Evolutionary conservation across 2,329 filamentous ascomycete genomes (phyloP).

Genomic region (Diaporthe helianthi): DNA sequence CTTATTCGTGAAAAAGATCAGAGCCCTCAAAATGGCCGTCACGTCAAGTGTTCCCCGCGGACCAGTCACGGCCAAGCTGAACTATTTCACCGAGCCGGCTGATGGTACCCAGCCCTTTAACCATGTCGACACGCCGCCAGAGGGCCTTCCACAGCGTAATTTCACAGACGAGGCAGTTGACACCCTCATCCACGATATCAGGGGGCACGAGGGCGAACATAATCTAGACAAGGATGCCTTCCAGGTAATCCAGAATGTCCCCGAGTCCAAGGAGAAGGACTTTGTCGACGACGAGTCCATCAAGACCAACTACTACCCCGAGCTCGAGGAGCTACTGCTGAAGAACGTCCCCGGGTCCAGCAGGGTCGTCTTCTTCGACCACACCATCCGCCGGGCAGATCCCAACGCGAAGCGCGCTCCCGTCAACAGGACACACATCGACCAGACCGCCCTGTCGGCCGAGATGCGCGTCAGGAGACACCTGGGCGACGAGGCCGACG

Average conservation of each 20-base stretch:
- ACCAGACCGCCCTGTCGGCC: constrained; percentile 76
- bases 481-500: constrained; percentile 69
- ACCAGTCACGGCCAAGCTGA: constrained; percentile 65
- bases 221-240: constrained; percentile 66
- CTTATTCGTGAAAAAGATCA: not conserved
- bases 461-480: constrained; percentile 72
- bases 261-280: constrained; percentile 61
- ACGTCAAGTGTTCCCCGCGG: constrained; percentile 58
- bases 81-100: constrained; percentile 69
- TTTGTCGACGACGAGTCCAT: constrained; percentile 77
- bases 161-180: constrained; percentile 57
- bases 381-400: constrained; percentile 78
- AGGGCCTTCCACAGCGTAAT: constrained; percentile 70
- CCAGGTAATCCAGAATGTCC: constrained; percentile 64
- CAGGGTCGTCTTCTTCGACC: constrained; percentile 80
- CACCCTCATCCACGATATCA: constrained; percentile 57
- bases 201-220: constrained; percentile 39
- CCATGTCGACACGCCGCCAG: constrained; percentile 69
- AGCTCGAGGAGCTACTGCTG: constrained; percentile 77
- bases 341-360: constrained; percentile 70
- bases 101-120: constrained; percentile 69
- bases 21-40: constrained; percentile 47
- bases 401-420: constrained; percentile 69
- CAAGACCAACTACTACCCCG: constrained; percentile 78
- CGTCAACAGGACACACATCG: constrained; percentile 79